Percentiles rank a stretch among this genome's conserved stretches.
Evolutionary conservation across 345 rosid genomes (phyloP).

Genomic region (Murraya koenigii): DNA sequence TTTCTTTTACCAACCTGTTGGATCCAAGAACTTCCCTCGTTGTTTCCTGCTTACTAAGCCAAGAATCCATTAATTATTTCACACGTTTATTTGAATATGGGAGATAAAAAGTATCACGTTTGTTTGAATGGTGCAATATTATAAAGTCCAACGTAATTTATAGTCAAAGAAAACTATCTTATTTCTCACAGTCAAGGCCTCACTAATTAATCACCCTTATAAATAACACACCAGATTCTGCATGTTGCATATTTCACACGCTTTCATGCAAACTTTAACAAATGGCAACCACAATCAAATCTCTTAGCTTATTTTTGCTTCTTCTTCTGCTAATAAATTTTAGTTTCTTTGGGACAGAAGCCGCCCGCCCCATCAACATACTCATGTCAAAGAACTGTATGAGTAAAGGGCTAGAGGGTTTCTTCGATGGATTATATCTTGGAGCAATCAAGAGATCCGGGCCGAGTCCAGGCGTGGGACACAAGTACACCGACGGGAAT

Average conservation of each 20-base stretch:
- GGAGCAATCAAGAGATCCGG: constrained; percentile 47
- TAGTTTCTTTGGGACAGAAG: constrained; percentile 25
- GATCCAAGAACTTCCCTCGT: constrained; percentile 26
- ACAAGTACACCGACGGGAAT: constrained; percentile 20
- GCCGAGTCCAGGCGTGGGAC: constrained; percentile 36
- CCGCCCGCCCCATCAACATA: constrained; percentile 41
- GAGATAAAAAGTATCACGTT: neutral
- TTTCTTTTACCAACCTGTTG: neutral
- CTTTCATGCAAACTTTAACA: neutral
- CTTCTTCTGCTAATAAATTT: constrained; percentile 18
- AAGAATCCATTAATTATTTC: neutral
- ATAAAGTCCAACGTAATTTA: neutral
- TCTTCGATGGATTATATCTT: constrained; percentile 39
- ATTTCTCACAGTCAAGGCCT: neutral
- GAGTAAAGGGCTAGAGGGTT: constrained; percentile 19
- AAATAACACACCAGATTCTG: constrained; percentile 9
- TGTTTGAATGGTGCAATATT: neutral
- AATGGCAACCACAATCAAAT: constrained; percentile 28
- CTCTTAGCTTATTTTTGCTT: constrained; percentile 22
- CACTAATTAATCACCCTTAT: neutral
- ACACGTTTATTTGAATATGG: neutral
- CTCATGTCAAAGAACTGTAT: constrained; percentile 11
- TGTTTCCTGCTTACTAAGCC: constrained; percentile 20
- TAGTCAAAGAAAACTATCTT: constrained; percentile 17
- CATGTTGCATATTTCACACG: neutral